Base-by-base conservation (phyloP, 139 green algal species). In the Micractinium sp. region DNA sequence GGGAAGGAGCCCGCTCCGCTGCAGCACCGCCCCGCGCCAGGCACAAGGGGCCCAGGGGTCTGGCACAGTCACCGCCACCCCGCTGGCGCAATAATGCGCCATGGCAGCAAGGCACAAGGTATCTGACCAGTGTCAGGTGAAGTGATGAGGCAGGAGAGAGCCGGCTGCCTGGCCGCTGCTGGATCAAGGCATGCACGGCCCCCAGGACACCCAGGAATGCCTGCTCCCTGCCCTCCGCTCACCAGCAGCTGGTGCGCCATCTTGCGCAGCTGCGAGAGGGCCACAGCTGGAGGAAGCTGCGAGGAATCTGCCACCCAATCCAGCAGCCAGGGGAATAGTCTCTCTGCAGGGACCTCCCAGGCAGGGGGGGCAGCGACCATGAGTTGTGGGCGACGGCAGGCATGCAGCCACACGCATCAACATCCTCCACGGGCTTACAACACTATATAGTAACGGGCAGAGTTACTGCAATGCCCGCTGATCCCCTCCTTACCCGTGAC, bases 241-340 rank as follows among this genome's bases (percentile, higher is more conserved):
- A 90, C 86, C 92, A 94, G 87, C 76, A 94, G 87, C 76, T 94
- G 92, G 15, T 88, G 38, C 5, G 92, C 84, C 23, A 94, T 85
- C 86, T 92, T 93, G 66, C 87, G 79, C 39, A 94, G 84, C 53
- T 74, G 38, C 7, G 31, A 16, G 73, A 94, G 63, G 5, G 47
- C 47, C 22, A 23, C 69, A 5, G 39, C 19, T 0, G 41, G 61
- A 19, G 56, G 33, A 39, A 88, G 67, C 20, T 38, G 35, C 13
- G 84, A 74, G 2, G 88, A 87, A 20, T 87, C 47, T n/a, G 88
- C 89, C 14, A 94, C 39, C 67, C 88, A 91, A 82, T 94, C 92
- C 39, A 94, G 84, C 80, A 95, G 85, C 60, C 85, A 87, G 86
- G 73, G 87, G 36, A 88, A 82, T 19, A 93, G 87, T 19, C 91